Evolutionary conservation across 371 early-diverging fungal species (phyloP), one percentile per base, ranked within the genome.

Genomic region (Batkoa obscura): DNA sequence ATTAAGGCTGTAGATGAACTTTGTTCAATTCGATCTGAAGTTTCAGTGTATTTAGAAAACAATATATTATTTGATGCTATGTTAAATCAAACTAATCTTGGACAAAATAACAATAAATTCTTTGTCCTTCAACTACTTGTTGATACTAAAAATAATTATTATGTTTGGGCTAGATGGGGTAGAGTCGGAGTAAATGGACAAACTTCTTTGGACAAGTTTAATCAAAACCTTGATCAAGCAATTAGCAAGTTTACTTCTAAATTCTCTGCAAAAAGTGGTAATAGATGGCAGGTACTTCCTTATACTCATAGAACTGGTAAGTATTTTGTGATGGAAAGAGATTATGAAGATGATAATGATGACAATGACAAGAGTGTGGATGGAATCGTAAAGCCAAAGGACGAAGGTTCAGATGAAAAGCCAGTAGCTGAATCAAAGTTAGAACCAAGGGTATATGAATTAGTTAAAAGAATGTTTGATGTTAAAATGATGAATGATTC

Each of bases 111-210:
- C 2, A 72, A 68, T 41, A 60, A 71, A 67, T 75, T 78, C 47
- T 79, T 77, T 64, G 74, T 73, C 47, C 57, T 76, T 66, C 74
- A 75, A 49, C 66, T 80, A 42, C 72, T 69, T 5, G 41, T n/a
- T n/a, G n/a, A 39, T 8, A 5, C 13, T 39, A 39, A 39, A 5
- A 71, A 75, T 55, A 43, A 74, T 0, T 73, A 76, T 57, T 63
- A 77, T 31, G 57, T 80, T 0, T 73, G 72, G 71, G 78, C 76
- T 9, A 68, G 75, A n/a, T 80, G 78, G 76, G 80, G 78, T 1
- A 56, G 59, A 0, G 57, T 71, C 49, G 75, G 73, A 15, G 61
- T 65, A 45, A 64, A 62, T 8, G 41, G 41, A 8, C 41, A 75
- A 12, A 72, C 71, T 66, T 68, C 69, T 59, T 78, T 77, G 63